Evolutionary conservation across 306 rosid species (phyloP).

Genomic region (Rubus idaeus): DNA sequence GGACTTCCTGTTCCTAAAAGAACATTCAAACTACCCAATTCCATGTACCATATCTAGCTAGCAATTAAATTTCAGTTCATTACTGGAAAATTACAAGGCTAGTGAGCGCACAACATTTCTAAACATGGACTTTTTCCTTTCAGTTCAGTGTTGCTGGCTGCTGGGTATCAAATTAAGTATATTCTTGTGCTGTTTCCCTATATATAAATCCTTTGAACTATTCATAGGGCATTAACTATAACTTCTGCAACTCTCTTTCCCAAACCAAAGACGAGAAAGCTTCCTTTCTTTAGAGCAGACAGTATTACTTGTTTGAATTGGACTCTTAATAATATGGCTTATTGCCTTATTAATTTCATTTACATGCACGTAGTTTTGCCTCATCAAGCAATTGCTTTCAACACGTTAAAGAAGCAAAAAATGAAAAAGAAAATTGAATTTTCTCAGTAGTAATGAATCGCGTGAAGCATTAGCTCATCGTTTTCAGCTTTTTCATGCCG

Average conservation of each 20-base stretch:
- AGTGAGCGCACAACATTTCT: neutral
- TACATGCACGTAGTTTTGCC: neutral
- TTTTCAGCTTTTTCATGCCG: neutral
- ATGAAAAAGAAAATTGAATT: neutral
- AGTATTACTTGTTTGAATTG: neutral
- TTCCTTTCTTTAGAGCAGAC: neutral
- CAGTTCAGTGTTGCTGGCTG: neutral
- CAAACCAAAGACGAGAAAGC: neutral
- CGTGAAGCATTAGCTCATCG: neutral
- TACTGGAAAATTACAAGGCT: neutral
- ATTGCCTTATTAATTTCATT: too few relatives aligned
- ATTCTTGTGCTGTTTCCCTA: neutral
- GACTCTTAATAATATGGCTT: neutral
- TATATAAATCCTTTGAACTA: neutral
- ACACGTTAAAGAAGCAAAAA: too few relatives aligned
- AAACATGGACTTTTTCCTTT: neutral
- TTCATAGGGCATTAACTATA: neutral
- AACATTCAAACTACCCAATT: constrained; percentile 65
- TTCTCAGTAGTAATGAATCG: neutral
- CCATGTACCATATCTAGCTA: constrained; percentile 43
- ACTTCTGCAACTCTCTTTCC: neutral
- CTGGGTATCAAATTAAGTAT: neutral
- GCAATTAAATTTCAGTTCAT: constrained; percentile 16
- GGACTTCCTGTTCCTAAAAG: constrained; percentile 55
- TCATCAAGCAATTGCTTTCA: neutral